phyloP scores from a whole-genome alignment of 148 eudicot genomes.

The Fallopia convolvulus region DNA sequence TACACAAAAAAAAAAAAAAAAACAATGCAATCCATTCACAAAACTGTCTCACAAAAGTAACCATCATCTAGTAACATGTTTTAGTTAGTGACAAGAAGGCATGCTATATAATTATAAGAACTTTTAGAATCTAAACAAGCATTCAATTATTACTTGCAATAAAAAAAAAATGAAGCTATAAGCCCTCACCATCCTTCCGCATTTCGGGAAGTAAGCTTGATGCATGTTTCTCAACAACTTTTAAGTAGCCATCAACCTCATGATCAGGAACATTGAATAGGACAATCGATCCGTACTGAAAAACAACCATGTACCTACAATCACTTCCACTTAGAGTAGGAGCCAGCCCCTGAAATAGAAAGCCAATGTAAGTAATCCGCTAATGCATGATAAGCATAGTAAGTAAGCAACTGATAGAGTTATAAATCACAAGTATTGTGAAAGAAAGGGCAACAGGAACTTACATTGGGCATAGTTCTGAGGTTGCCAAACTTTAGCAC shows the following conservation, averaged over 20 bases:
- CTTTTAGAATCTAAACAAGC: background rate
- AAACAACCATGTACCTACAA: conserved; percentile 77
- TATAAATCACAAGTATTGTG: background rate
- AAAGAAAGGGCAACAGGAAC: conserved; percentile 12
- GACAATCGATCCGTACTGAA: conserved; percentile 89
- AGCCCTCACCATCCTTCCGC: conserved; percentile 85
- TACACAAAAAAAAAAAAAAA: background rate
- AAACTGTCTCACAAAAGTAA: background rate
- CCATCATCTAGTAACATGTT: background rate
- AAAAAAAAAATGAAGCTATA: background rate
- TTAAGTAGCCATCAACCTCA: conserved; percentile 70
- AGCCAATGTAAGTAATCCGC: background rate
- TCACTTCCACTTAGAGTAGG: conserved; percentile 66
- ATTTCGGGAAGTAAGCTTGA: conserved; percentile 81
- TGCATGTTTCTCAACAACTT: conserved; percentile 67
- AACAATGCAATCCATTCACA: background rate
- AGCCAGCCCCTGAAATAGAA: conserved; percentile 54
- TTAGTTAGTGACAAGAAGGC: background rate
- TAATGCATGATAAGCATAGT: background rate
- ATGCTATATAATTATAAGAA: background rate
- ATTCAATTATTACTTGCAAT: background rate
- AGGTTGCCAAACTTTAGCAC: conserved; percentile 63
- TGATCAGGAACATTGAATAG: conserved; percentile 77
- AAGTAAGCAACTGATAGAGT: background rate
- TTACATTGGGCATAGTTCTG: conserved; percentile 49